Base-by-base conservation (phyloP, 495 filamentous ascomycete genomes). In the Bombardia bombarda region DNA sequence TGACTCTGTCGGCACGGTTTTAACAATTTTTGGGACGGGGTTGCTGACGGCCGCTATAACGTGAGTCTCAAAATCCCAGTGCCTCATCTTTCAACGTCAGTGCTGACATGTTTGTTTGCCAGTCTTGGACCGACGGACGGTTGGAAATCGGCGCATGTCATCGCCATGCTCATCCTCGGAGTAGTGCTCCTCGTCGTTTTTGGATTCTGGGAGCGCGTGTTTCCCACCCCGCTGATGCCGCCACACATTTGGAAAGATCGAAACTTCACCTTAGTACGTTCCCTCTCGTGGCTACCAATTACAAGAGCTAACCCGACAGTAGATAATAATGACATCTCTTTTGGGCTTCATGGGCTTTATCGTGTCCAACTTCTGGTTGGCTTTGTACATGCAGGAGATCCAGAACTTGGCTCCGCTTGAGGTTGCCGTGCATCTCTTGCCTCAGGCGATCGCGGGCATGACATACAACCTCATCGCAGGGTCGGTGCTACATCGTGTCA, bases 21-120 rank as follows among this genome's bases (percentile, higher is more conserved):
- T 84, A 50, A 75, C 79, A 16, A 70, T 85, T 37, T 67, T 74
- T 37, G 82, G 83, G 2, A 77, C 82, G 48, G 80, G 78, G 1
- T 61, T 82, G 56, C 77, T 86, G 50, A 80, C 76, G 7, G 74
- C 76, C 16, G 72, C 68, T 7, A 67, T 86, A 40, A 79, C 77
- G 79, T 82, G 57, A 55, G 74, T 70, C 17, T 26, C 7, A 12
- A 10, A 7, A 28, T 23, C 9, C 14, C n/a, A 13, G 10, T 38
- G 10, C 19, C 6, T 38, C 20, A 4, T 8, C 6, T 21, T 12
- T 6, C 6, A 28, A 28, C 31, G 32, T 3, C 12, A 8, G 16
- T 43, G 22, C 45, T 58, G 38, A 62, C 34, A 7, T 22, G 28
- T 34, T n/a, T n/a, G n/a, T n/a, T n/a, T n/a, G 7, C 33, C 36